Evolutionary conservation across 257 asterid genomes (phyloP).

Genomic region (Capsicum baccatum): DNA sequence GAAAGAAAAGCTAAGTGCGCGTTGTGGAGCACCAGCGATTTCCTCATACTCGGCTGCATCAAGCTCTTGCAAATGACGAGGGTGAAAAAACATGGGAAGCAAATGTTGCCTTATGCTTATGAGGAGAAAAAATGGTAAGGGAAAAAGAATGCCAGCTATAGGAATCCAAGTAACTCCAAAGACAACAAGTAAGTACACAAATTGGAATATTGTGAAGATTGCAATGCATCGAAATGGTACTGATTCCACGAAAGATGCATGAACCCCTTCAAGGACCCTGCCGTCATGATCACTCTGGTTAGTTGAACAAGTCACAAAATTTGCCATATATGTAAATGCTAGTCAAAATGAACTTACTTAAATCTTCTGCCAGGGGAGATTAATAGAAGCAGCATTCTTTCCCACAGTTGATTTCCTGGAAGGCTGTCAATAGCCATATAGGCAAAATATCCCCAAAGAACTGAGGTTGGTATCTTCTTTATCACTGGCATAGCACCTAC

Average conservation of each 20-base stretch:
- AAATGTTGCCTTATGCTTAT: conserved; percentile 55
- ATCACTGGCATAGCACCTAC: conserved; percentile 59
- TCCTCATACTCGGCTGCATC: conserved; percentile 75
- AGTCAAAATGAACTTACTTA: conserved; percentile 42
- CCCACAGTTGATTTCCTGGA: conserved; percentile 70
- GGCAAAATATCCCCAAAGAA: conserved; percentile 71
- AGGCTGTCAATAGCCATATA: conserved; percentile 79
- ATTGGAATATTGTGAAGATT: conserved; percentile 58
- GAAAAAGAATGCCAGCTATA: conserved; percentile 65
- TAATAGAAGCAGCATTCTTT: conserved; percentile 55
- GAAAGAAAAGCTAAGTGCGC: conserved; percentile 45
- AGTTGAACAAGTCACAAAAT: background rate
- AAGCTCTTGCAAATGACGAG: conserved; percentile 51
- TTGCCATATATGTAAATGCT: background rate
- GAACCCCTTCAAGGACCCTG: conserved; percentile 55
- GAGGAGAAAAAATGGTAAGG: conserved; percentile 64
- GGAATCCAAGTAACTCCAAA: conserved; percentile 75
- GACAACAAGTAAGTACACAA: conserved; percentile 48
- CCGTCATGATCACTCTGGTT: conserved; percentile 18
- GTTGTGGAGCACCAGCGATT: conserved; percentile 48
- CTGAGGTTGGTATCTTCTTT: conserved; percentile 60
- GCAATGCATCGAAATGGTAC: conserved; percentile 58
- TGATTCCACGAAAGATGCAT: conserved; percentile 62
- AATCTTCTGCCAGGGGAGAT: conserved; percentile 55
- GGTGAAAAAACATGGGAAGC: conserved; percentile 53